These are phyloP conservation scores for Populus deltoides DNA, from an alignment of 345 rosid genomes.

Conservation along the genomic window DNA sequence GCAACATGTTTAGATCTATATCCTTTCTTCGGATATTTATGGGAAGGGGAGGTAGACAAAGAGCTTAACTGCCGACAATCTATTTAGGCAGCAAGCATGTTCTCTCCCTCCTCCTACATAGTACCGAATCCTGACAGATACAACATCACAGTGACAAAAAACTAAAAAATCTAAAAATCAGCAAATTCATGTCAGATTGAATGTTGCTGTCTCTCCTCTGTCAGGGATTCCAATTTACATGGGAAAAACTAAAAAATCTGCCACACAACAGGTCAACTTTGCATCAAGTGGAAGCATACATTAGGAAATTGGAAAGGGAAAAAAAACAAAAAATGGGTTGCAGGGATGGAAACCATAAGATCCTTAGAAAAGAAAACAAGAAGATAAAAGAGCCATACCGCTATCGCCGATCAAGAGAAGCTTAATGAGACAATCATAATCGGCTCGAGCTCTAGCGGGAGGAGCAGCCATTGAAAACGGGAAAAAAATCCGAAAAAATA, in stretches of 20 bases:
- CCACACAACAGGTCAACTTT: neutral
- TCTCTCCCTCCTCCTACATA: neutral
- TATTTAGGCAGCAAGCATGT: neutral
- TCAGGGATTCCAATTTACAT: neutral
- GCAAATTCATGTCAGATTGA: neutral
- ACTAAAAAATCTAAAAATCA: too few relatives aligned
- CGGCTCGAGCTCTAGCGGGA: slow-evolving; percentile 25
- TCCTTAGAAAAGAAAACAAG: neutral
- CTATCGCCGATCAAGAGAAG: slow-evolving; percentile 30
- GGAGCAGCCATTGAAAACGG: slow-evolving; percentile 25
- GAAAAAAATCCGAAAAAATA: neutral
- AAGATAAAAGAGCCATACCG: slow-evolving; percentile 8
- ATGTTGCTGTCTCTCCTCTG: neutral
- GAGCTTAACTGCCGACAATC: slow-evolving; percentile 5
- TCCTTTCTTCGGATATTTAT: neutral
- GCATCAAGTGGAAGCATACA: neutral
- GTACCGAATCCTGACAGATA: neutral
- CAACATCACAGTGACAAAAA: too few relatives aligned
- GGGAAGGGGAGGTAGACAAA: neutral
- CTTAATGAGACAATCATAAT: slow-evolving; percentile 26
- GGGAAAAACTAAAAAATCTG: neutral
- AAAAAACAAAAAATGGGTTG: neutral
- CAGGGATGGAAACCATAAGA: neutral
- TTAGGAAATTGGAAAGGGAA: neutral
- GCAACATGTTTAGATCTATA: neutral